Evolutionary conservation across 352 stramenopile genomes (phyloP).

Genomic region (Phytophthora litchii): DNA sequence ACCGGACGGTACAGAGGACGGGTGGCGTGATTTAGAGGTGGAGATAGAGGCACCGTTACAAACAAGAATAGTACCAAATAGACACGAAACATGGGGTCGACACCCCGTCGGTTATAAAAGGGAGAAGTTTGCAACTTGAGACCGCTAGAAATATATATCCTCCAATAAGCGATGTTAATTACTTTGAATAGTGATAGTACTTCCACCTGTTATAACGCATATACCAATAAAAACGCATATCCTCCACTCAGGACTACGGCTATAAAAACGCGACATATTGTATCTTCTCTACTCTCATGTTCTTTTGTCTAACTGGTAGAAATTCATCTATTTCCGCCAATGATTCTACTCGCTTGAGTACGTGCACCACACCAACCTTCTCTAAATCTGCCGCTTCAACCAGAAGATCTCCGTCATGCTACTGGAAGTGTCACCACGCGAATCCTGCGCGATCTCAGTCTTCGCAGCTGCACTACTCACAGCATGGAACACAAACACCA

Average conservation of each 20-base stretch:
- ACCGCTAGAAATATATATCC: neutral
- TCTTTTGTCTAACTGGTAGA: conserved; percentile 15
- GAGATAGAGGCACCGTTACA: neutral
- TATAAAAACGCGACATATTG: conserved; percentile 36
- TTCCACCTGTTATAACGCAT: neutral
- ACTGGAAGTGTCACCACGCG: conserved; percentile 22
- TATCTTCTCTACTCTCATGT: conserved; percentile 5
- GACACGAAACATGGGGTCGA: conserved; percentile 38
- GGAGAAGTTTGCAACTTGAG: neutral
- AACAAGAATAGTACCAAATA: conserved; percentile 12
- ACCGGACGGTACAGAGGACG: conserved; percentile 13
- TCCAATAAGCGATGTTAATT: neutral
- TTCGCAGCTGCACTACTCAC: conserved; percentile 48
- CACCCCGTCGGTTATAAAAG: conserved; percentile 17
- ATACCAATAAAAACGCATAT: neutral
- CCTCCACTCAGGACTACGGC: neutral
- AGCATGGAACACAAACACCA: conserved; percentile 55
- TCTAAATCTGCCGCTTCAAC: conserved; percentile 2
- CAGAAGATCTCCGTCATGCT: conserved; percentile 14
- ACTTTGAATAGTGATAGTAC: no score
- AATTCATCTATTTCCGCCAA: neutral
- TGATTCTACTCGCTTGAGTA: neutral
- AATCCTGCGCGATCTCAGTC: conserved; percentile 25
- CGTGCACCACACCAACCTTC: conserved; percentile 1
- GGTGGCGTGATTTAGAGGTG: conserved; percentile 9